Evolutionary conservation across 352 stramenopile species (phyloP).

Genomic region (Phytophthora pisi): DNA sequence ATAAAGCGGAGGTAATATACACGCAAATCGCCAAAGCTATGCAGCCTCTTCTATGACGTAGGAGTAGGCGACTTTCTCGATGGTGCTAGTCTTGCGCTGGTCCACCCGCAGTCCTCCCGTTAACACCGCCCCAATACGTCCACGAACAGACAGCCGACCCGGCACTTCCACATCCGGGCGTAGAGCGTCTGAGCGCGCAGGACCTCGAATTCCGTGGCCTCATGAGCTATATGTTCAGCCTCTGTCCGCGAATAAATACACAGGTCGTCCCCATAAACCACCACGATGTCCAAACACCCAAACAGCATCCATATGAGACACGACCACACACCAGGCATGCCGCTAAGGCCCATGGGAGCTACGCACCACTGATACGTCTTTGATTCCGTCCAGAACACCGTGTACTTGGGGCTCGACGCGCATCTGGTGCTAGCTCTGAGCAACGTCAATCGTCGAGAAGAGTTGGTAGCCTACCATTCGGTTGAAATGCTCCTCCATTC

Average conservation of each 20-base stretch:
- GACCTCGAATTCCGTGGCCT: slow-evolving; percentile 29
- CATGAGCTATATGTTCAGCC: slow-evolving; percentile 21
- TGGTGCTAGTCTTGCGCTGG: slow-evolving; percentile 27
- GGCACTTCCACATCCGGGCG: slow-evolving; percentile 25
- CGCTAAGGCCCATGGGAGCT: slow-evolving; percentile 40
- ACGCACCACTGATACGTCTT: slow-evolving; percentile 52
- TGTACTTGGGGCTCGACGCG: slow-evolving; percentile 26
- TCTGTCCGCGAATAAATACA: slow-evolving; percentile 24
- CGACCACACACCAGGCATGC: slow-evolving; percentile 50
- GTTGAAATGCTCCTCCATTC: slow-evolving; percentile 26
- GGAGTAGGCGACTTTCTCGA: slow-evolving; percentile 24
- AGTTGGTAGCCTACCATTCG: slow-evolving; percentile 4
- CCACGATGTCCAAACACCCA: slow-evolving; percentile 26
- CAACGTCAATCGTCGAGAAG: slow-evolving; percentile 32
- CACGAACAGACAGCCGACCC: slow-evolving; percentile 22
- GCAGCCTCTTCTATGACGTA: slow-evolving; percentile 15
- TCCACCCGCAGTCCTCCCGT: slow-evolving; percentile 23
- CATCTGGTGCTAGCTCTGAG: slow-evolving; percentile 45
- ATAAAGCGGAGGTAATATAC: slow-evolving; percentile 42
- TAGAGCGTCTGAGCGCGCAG: slow-evolving; percentile 28
- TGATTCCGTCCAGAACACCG: slow-evolving; percentile 33
- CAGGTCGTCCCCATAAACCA: slow-evolving; percentile 44
- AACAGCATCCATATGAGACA: slow-evolving; percentile 41
- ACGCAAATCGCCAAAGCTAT: slow-evolving; percentile 33
- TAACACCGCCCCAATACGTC: slow-evolving; percentile 30